Conservation (phyloP, 75 land plant species). For the Picea glauca region DNA sequence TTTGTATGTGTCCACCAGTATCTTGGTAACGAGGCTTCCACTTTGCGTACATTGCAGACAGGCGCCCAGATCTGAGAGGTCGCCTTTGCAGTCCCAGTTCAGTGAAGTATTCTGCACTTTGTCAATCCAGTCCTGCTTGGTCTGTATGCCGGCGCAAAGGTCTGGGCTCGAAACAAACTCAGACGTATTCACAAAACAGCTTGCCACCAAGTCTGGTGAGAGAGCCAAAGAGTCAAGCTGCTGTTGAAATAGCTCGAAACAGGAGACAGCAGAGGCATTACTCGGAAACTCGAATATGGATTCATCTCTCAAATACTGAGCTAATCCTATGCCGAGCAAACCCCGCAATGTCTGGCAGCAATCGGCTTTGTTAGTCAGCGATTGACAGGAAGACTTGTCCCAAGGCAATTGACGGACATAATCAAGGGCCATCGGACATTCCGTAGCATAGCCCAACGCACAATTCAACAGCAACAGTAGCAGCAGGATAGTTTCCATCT, state of each 20-base stretch:
- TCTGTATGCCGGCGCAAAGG: slow-evolving; percentile 48
- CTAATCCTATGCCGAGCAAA: slow-evolving; percentile 43
- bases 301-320: slow-evolving; percentile 45
- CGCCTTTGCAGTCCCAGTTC: slow-evolving; percentile 18
- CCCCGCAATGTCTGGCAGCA: slow-evolving; percentile 60
- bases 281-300: slow-evolving; percentile 51
- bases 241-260: slow-evolving; percentile 35
- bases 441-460: background rate
- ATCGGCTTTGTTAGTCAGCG: background rate
- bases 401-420: background rate
- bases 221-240: slow-evolving; percentile 24
- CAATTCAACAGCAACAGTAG: background rate
- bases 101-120: slow-evolving; percentile 23
- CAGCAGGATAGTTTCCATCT: background rate
- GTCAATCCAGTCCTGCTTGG: slow-evolving; percentile 28
- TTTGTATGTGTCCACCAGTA: no score
- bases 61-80: background rate
- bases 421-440: background rate
- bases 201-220: slow-evolving; percentile 13
- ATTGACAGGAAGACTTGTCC: background rate
- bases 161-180: slow-evolving; percentile 31
- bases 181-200: slow-evolving; percentile 29
- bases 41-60: no score
- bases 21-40: no score
- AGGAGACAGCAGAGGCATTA: slow-evolving; percentile 36